Conservation (phyloP, 2,329 filamentous ascomycete species). For the Monilinia fructigena region DNA sequence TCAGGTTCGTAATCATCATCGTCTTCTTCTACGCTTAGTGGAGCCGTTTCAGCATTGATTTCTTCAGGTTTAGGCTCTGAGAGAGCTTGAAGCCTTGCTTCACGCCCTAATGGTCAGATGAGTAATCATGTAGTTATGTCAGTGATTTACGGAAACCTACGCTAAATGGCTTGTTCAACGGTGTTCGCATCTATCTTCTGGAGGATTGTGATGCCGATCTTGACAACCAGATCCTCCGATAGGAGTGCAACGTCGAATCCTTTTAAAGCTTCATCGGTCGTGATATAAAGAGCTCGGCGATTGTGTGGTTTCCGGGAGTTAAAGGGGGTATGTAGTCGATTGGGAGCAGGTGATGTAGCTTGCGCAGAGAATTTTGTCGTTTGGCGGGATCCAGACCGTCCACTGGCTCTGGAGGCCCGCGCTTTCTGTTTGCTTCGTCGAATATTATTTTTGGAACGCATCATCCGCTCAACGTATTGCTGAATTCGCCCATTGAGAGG, state of each 20-base stretch:
- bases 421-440: conserved; percentile 76
- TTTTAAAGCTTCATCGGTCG: conserved; percentile 69
- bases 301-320: conserved; percentile 71
- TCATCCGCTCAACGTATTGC: conserved; percentile 79
- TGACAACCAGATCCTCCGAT: conserved; percentile 71
- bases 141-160: conserved; percentile 46
- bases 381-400: conserved; percentile 77
- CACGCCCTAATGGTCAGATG: conserved; percentile 46
- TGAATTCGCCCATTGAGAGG: conserved; percentile 76
- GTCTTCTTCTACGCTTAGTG: conserved; percentile 68
- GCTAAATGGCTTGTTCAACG: conserved; percentile 69
- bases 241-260: conserved; percentile 82
- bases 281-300: conserved; percentile 84
- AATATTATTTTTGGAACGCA: conserved; percentile 73
- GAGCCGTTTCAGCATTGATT: conserved; percentile 59
- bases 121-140: conserved; percentile 19
- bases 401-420: conserved; percentile 67
- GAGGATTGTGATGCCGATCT: conserved; percentile 78
- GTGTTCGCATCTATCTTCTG: conserved; percentile 66
- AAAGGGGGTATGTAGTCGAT: conserved; percentile 55
- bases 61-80: conserved; percentile 30
- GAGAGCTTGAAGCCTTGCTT: conserved; percentile 46
- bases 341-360: conserved; percentile 36
- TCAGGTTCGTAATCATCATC: conserved; percentile 94
- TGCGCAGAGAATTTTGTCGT: conserved; percentile 66